Evolutionary conservation across 345 rosid genomes (phyloP).

Genomic region (Leavenworthia alabamica): DNA sequence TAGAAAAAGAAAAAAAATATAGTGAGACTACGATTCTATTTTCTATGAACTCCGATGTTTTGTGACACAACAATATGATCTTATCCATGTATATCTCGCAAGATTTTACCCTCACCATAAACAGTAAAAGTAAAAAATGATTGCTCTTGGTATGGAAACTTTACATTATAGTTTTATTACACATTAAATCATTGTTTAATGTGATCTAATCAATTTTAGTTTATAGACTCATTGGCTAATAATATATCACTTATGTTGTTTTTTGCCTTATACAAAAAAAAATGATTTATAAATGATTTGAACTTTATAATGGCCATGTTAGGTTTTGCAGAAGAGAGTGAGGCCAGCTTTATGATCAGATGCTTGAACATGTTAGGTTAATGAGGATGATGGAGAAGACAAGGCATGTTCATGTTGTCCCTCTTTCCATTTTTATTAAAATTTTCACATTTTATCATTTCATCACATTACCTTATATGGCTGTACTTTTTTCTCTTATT

Average conservation of each 20-base stretch:
- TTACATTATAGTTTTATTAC: not conserved
- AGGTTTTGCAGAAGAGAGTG: slow-evolving; percentile 31
- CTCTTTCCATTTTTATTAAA: slow-evolving; percentile 20
- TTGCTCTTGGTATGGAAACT: not conserved
- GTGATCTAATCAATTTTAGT: not conserved
- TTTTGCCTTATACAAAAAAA: slow-evolving; percentile 2
- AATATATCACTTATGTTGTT: slow-evolving; percentile 2
- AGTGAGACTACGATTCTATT: too few species aligned
- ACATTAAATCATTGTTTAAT: slow-evolving; percentile 8
- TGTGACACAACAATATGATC: not conserved
- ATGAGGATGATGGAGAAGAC: slow-evolving; percentile 31
- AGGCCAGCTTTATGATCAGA: slow-evolving; percentile 31
- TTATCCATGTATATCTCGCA: not conserved
- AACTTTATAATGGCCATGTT: slow-evolving; percentile 31
- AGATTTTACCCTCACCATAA: not conserved
- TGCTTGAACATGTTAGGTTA: slow-evolving; percentile 31
- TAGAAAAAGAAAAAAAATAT: too few species aligned
- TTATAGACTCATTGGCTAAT: slow-evolving; percentile 4
- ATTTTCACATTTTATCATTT: slow-evolving; percentile 15
- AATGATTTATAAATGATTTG: slow-evolving; percentile 14
- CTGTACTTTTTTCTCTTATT: slow-evolving; percentile 20
- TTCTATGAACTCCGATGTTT: not conserved
- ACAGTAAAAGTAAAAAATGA: not conserved
- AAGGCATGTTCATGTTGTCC: slow-evolving; percentile 34
- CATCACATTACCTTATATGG: slow-evolving; percentile 24